These are phyloP conservation scores for Mytilinidion resinicola DNA, from an alignment of 495 filamentous ascomycete genomes.

Conservation along the genomic window DNA sequence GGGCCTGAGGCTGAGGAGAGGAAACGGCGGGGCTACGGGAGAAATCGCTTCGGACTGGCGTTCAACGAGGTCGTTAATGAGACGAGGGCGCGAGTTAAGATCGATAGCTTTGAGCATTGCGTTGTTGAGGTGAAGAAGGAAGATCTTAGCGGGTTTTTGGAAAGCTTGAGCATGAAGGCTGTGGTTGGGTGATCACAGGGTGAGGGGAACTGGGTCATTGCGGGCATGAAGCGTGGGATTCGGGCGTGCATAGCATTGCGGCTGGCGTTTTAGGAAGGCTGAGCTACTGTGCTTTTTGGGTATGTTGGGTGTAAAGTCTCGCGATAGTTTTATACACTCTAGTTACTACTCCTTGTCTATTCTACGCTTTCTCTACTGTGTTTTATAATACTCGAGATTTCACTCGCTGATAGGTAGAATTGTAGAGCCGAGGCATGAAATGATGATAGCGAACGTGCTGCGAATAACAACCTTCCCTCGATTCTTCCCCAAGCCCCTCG, in stretches of 20 bases:
- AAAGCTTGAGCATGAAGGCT: conserved; percentile 83
- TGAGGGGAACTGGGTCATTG: background rate
- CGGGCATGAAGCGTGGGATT: background rate
- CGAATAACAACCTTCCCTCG: no score
- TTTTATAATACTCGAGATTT: no score
- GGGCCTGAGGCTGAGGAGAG: conserved; percentile 45
- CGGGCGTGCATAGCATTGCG: background rate
- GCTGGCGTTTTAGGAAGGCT: background rate
- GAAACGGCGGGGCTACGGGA: conserved; percentile 56
- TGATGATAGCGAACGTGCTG: no score
- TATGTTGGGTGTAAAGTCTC: no score
- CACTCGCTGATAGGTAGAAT: no score
- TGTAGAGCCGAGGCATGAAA: no score
- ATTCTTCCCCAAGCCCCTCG: no score
- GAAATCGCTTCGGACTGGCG: conserved; percentile 87
- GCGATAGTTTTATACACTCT: no score
- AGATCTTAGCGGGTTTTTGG: conserved; percentile 84
- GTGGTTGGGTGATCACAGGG: conserved; percentile 62
- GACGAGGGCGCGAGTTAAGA: conserved; percentile 81
- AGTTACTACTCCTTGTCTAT: no score
- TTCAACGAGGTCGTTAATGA: conserved; percentile 93
- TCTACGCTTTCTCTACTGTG: no score
- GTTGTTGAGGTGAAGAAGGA: conserved; percentile 97
- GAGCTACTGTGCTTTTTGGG: no score
- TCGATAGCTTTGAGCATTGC: conserved; percentile 95